A percentile compares a stretch with the other conserved stretches of the same genome.
phyloP scores from a whole-genome alignment of 2,329 filamentous ascomycete genomes.

The Westerdykella sp. region DNA sequence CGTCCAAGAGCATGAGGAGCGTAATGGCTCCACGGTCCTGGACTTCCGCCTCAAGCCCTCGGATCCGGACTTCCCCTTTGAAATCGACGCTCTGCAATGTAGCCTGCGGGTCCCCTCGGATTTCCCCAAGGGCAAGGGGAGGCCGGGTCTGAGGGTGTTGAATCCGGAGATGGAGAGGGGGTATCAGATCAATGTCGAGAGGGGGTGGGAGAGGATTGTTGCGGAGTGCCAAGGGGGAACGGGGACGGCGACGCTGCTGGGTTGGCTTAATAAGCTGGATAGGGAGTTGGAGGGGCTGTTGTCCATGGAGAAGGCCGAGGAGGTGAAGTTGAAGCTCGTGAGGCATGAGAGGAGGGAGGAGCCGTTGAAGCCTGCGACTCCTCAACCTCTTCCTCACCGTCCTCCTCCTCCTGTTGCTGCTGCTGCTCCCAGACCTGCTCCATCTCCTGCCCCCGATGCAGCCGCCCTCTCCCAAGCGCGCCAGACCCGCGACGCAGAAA shows the following conservation, averaged over 20 bases:
- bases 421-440: too few species aligned
- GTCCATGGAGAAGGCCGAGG: slow-evolving; percentile 56
- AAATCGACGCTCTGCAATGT: slow-evolving; percentile 63
- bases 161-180: slow-evolving; percentile 64
- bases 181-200: slow-evolving; percentile 70
- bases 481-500: slow-evolving; percentile 58
- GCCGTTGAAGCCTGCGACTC: too few species aligned
- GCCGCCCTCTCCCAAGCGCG: slow-evolving; percentile 49
- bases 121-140: slow-evolving; percentile 50
- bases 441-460: too few species aligned
- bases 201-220: slow-evolving; percentile 62
- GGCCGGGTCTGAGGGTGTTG: slow-evolving; percentile 54
- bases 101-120: slow-evolving; percentile 56
- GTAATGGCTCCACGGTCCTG: slow-evolving; percentile 50
- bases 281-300: slow-evolving; percentile 65
- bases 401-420: too few species aligned
- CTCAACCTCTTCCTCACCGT: too few species aligned
- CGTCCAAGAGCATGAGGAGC: slow-evolving; percentile 22
- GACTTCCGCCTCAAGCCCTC: slow-evolving; percentile 63
- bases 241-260: slow-evolving; percentile 44
- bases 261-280: slow-evolving; percentile 64
- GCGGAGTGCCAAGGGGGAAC: slow-evolving; percentile 13
- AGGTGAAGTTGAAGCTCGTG: too few species aligned
- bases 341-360: too few species aligned
- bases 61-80: slow-evolving; percentile 79